phyloP scores from a whole-genome alignment of 2,329 filamentous ascomycete species.

The Alternaria sp. region DNA sequence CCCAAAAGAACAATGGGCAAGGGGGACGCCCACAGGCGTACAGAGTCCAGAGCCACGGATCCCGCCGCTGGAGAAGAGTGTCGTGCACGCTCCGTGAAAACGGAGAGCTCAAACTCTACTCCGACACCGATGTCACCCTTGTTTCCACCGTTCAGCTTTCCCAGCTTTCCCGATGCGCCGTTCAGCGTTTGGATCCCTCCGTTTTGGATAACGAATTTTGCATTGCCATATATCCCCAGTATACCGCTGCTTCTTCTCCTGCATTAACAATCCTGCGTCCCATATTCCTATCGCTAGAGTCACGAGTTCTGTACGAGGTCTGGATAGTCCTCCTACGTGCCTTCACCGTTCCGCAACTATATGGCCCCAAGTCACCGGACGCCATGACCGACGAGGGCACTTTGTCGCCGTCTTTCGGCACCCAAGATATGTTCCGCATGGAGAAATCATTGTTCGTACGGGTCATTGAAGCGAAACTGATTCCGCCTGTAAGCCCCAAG shows the following conservation, averaged over 20 bases:
- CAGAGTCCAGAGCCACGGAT: conserved; percentile 63
- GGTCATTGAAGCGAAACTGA: conserved; percentile 67
- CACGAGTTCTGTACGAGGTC: conserved; percentile 89
- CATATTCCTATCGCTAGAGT: conserved; percentile 87
- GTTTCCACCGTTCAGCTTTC: conserved; percentile 86
- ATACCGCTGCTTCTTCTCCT: conserved; percentile 75
- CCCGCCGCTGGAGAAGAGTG: conserved; percentile 80
- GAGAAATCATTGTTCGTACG: conserved; percentile 66
- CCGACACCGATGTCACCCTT: conserved; percentile 80
- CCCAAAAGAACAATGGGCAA: conserved; percentile 36
- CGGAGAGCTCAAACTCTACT: conserved; percentile 86
- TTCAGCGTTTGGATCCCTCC: conserved; percentile 88
- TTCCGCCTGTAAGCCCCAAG: conserved; percentile 48
- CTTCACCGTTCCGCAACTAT: conserved; percentile 90
- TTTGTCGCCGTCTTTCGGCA: conserved; percentile 48
- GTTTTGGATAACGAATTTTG: conserved; percentile 93
- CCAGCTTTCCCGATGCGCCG: conserved; percentile 85
- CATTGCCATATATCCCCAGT: conserved; percentile 94
- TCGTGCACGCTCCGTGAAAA: conserved; percentile 95
- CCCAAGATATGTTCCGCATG: conserved; percentile 69
- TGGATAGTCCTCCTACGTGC: conserved; percentile 94
- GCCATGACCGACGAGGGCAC: conserved; percentile 49
- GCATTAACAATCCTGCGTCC: conserved; percentile 81
- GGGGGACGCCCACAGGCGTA: conserved; percentile 58
- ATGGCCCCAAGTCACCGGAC: conserved; percentile 67